These are phyloP conservation scores for Suhomyces yuchorum DNA, from an alignment of 1,139 yeast species.

Conservation along the genomic window DNA sequence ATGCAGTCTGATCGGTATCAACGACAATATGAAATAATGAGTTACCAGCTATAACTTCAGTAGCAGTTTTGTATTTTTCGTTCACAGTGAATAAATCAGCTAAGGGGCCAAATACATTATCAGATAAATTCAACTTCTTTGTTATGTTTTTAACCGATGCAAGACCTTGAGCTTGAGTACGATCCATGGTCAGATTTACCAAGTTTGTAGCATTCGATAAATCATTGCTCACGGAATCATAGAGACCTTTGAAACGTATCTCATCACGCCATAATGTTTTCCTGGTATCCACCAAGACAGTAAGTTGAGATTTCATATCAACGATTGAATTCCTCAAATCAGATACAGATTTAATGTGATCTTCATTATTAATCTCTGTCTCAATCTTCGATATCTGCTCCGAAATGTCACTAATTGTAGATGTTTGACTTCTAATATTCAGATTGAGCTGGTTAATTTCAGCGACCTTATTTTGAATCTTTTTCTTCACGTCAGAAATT, in stretches of 20 bases:
- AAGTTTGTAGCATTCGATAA: constrained; percentile 58
- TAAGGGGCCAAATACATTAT: constrained; percentile 77
- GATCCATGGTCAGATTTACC: constrained; percentile 74
- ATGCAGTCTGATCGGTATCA: constrained; percentile 84
- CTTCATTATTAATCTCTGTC: constrained; percentile 29
- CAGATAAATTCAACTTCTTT: constrained; percentile 51
- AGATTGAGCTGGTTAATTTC: constrained; percentile 26
- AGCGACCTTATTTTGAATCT: constrained; percentile 25
- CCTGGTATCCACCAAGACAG: constrained; percentile 62
- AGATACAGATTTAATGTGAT: constrained; percentile 22
- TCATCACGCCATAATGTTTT: constrained; percentile 82
- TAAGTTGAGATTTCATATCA: constrained; percentile 41
- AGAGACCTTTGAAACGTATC: constrained; percentile 56
- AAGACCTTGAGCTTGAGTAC: constrained; percentile 68
- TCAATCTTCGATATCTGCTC: constrained; percentile 46
- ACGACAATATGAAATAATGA: constrained; percentile 88
- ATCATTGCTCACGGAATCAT: constrained; percentile 58
- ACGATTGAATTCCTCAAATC: constrained; percentile 39
- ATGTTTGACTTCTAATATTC: constrained; percentile 23
- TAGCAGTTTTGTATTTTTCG: constrained; percentile 81
- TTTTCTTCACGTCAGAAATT: constrained; percentile 25
- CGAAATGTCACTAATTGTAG: constrained; percentile 24
- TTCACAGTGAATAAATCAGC: constrained; percentile 82
- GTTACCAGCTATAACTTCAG: constrained; percentile 87
- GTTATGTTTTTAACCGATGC: constrained; percentile 65